These are phyloP conservation scores for Amanita rimosa DNA, from an alignment of 768 basidiomycete species.

Conservation along the genomic window DNA sequence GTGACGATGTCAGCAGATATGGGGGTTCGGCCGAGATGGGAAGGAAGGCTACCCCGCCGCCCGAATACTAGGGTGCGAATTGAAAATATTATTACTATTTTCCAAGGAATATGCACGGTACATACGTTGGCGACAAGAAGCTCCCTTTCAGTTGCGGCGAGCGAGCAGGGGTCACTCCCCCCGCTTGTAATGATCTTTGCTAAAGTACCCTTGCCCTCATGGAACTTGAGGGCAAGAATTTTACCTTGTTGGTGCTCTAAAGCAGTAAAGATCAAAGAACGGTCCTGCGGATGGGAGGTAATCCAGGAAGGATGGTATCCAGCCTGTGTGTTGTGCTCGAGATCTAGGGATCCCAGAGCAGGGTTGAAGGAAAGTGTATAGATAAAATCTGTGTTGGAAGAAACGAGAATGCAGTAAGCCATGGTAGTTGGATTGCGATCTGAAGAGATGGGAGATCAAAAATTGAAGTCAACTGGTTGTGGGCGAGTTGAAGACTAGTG, in stretches of 20 bases:
- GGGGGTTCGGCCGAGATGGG: slow-evolving; percentile 41
- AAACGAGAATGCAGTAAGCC: slow-evolving; percentile 39
- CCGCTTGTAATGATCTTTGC: slow-evolving; percentile 39
- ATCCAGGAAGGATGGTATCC: slow-evolving; percentile 75
- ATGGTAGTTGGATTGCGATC: neutral
- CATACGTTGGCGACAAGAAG: slow-evolving; percentile 66
- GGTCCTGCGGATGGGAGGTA: slow-evolving; percentile 43
- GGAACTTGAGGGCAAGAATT: slow-evolving; percentile 48
- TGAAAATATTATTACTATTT: neutral
- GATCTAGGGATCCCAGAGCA: slow-evolving; percentile 27
- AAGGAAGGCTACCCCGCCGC: slow-evolving; percentile 45
- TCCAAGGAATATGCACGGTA: slow-evolving; percentile 10
- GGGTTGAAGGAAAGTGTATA: slow-evolving; percentile 56
- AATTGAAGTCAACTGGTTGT: no score
- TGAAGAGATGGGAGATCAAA: neutral
- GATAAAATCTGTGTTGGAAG: slow-evolving; percentile 55
- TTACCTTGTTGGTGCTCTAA: slow-evolving; percentile 61
- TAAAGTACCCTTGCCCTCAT: slow-evolving; percentile 40
- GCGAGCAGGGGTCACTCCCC: slow-evolving; percentile 54
- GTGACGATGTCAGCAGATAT: slow-evolving; percentile 24
- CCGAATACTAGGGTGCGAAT: slow-evolving; percentile 45
- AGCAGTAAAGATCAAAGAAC: slow-evolving; percentile 49
- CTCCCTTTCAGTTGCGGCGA: slow-evolving; percentile 44
- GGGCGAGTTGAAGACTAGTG: no score
- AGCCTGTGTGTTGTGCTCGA: slow-evolving; percentile 32